Base-by-base conservation (phyloP, 805 yeast species). In the Metschnikowia borealis region DNA sequence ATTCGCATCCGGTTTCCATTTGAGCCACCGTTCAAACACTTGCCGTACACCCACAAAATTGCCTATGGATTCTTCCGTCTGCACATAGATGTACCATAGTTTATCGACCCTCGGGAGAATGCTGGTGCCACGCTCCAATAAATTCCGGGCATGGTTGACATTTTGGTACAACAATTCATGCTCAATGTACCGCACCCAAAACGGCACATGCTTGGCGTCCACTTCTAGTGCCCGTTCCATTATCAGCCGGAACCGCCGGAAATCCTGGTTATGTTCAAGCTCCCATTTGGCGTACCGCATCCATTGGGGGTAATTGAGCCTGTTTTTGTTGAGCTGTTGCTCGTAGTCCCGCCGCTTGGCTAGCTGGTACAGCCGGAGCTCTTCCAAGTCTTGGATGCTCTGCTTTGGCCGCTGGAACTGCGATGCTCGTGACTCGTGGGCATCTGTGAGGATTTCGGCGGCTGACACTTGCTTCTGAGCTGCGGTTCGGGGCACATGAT, bases 271-370 rank as follows among this genome's bases (percentile, higher is more conserved):
- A 52, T 70, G 67, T 5, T 85, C 86, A 3, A 84, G 65, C 66
- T 92, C 99, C 80, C 90, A 89, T 51, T 79, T 80, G 0, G 97
- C 98, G 65, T 92, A 94, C 49, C 97, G 74, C 63, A 89, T 76
- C 97, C 98, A 94, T 63, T 90, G 96, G 1, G 89, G 85, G 60
- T 80, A 75, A 61, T 89, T 90, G 34, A 85, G 78, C 52, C 96
- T 71, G 63, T 92, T 92, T 57, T 94, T 78, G 58, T 94, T 81
- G 47, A 94, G 69, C n/a, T 91, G 95, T 56, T 84, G 84, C 67
- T 94, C 98, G 63, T 75, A 92, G 57, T 88, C 96, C 33, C 79
- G 77, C 53, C 99, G 72, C 58, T 87, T 89, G 23, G 90, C 72
- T 23, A 85, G 76, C 63, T 89, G 97, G 51, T 70, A 77, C 56